Evolutionary conservation across 495 filamentous ascomycete genomes (phyloP), one percentile per base, ranked within the genome.

Genomic region (Extremus antarcticus): DNA sequence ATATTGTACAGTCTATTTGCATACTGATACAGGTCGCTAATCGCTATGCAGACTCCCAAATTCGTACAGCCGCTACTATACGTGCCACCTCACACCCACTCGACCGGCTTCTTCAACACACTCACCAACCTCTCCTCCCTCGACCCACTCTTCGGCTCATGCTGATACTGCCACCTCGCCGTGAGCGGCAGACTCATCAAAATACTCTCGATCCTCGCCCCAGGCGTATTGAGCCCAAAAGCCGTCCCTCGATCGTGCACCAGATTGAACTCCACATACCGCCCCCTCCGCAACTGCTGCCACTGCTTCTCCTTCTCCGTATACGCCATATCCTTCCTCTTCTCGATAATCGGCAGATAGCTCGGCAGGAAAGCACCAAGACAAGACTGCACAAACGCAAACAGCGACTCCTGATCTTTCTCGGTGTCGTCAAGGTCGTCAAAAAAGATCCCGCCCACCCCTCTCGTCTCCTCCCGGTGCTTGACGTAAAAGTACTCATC

Each of bases 191-290:
- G 70, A 73, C 87, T 95, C 90, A 99, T 96, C 59, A 99, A 70
- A 53, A 99, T 97, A 71, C 88, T 94, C 74, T 98, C 92, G 4
- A 99, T 79, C 53, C 92, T 78, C 10, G 90, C 86, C 56, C 87
- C 88, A 2, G 92, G 94, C 0, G 94, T 95, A 60, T 89, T 90
- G 53, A 99, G 71, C 0, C 92, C 92, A 68, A 99, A 99, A 47
- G 85, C 84, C 4, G 92, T 99, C 13, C 92, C 92, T 24, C 92
- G 82, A 73, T 99, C 92, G 71, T 99, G 89, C 47, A 99, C 87
- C 17, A 99, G 78, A 71, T 99, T 99, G 71, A 99, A 99, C 68
- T 99, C 92, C 23, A 99, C 94, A 70, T 99, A 99, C 61, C 85
- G 75, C 32, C 94, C 92, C 48, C 92, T 77, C 25, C 92, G 78